phyloP scores from a whole-genome alignment of 2,329 filamentous ascomycete genomes.

The Penicillium sp. region DNA sequence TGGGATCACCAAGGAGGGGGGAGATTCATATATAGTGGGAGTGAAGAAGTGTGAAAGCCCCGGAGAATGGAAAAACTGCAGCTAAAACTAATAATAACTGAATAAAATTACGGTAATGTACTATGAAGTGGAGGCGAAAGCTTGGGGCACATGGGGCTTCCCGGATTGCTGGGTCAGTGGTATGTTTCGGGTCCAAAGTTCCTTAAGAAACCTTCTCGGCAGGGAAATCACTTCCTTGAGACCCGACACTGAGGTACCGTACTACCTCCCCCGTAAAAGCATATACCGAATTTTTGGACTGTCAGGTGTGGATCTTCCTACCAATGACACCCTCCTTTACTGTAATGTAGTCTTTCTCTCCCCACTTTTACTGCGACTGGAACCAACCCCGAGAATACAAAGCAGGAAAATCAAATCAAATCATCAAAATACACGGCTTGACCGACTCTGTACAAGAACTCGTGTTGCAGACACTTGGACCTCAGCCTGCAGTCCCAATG shows the following conservation, averaged over 20 bases:
- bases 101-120: not conserved
- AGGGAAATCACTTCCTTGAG: not conserved
- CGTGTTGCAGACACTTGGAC: not conserved
- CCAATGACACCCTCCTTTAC: not conserved
- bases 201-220: not conserved
- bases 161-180: not conserved
- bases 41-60: not conserved
- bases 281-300: not conserved
- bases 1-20: not conserved
- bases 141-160: conserved; percentile 2
- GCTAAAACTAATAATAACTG: not conserved
- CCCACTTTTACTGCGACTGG: conserved; percentile 2
- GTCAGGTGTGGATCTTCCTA: not conserved
- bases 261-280: not conserved
- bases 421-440: not conserved
- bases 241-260: not conserved
- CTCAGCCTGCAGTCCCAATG: not conserved
- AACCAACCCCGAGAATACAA: conserved; percentile 2
- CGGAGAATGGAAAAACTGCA: not conserved
- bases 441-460: not conserved
- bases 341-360: not conserved
- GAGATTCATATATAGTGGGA: not conserved
- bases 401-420: not conserved
- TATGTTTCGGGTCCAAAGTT: not conserved
- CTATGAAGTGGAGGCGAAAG: not conserved